A percentile compares a stretch with the other conserved stretches of the same genome.
phyloP scores from a whole-genome alignment of 1,284 basidiomycete species.

The Pisolithus thermaeus region DNA sequence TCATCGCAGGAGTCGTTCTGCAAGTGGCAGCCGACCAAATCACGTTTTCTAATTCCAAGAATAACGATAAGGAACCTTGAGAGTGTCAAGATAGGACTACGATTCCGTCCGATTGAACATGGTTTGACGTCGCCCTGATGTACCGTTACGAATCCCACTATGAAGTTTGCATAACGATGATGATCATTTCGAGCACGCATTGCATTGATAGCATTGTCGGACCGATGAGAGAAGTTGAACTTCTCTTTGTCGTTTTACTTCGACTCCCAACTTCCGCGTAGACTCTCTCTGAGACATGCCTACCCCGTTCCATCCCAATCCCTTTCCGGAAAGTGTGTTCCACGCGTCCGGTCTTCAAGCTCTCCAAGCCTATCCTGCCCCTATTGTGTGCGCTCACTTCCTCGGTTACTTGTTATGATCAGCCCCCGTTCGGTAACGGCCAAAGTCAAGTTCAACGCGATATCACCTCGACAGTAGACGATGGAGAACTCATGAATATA shows the following conservation, averaged over 20 bases:
- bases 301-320: too few species aligned
- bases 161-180: too few species aligned
- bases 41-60: background rate
- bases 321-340: too few species aligned
- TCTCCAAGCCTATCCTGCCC: background rate
- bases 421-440: background rate
- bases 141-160: too few species aligned
- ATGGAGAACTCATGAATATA: background rate
- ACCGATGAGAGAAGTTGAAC: too few species aligned
- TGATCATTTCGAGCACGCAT: too few species aligned
- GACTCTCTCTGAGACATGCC: too few species aligned
- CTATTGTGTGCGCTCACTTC: background rate
- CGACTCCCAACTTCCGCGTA: too few species aligned
- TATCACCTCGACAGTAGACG: background rate
- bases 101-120: background rate
- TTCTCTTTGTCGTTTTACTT: too few species aligned
- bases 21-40: slow-evolving; percentile 12
- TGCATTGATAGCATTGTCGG: too few species aligned
- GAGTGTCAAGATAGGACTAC: background rate
- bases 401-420: background rate
- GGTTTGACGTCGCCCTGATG: too few species aligned
- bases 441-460: background rate
- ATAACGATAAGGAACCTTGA: background rate
- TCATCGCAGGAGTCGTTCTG: slow-evolving; percentile 33
- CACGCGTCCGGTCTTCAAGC: background rate